Evolutionary conservation across 2,329 filamentous ascomycete species (phyloP), one percentile per base, ranked within the genome.

Genomic region (Trichoderma atroviride): DNA sequence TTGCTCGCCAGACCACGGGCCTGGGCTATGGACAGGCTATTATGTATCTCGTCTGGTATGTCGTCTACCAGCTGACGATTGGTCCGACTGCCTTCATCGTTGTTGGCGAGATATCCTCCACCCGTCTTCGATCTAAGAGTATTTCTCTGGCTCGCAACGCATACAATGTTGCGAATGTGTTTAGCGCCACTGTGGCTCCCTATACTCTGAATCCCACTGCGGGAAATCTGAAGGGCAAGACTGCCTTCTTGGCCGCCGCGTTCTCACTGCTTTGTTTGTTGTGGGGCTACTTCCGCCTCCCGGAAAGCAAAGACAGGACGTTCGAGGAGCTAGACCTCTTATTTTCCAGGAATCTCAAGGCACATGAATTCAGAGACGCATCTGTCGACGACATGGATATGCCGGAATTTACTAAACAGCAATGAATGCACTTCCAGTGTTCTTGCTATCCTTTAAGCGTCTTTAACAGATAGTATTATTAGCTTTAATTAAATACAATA

Each of bases 101-200:
- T 4, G 52, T 27, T 16, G 52, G 22, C 22, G 58, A 61, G 13
- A 50, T 61, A 27, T 61, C 58, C 14, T 27, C 58, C 37, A 61
- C 58, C 1, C 58, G 58, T 10, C 27, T 61, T 11, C 58, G 58
- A 19, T 61, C 58, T 4, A 27, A 61, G n/a, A 61, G 24, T 16
- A 61, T 61, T 33, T 61, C 58, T 11, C 58, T 61, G 19, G 58
- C 58, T 33, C 24, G 58, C 22, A 61, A 61, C 24, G 58, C 58
- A n/a, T 61, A 61, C 58, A 61, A 61, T 1, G 40, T 61, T 31
- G 40, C 27, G 7, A 61, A 61, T 50, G 19, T 61, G 10, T 22
- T 61, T 22, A 29, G 27, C 29, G 27, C 27, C 58, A 61, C 58
- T 33, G 40, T 29, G 16, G 58, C 27, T n/a, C 22, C 58, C 27